Base-by-base conservation (phyloP, 257 asterid genomes). In the Apocynum venetum region DNA sequence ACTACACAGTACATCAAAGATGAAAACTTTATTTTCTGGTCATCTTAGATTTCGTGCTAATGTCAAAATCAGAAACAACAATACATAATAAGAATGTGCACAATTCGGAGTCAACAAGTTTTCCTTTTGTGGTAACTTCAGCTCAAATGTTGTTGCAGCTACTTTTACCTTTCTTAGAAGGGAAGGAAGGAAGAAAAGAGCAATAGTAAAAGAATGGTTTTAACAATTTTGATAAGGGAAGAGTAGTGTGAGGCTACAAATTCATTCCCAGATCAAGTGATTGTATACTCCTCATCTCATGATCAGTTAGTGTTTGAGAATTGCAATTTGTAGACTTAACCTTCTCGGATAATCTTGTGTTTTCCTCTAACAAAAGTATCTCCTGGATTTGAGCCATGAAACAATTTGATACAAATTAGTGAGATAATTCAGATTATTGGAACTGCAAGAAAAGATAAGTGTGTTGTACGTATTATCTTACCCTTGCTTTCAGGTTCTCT, bases 401-500 rank as follows among this genome's bases (percentile, higher is more conserved):
- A 67, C n/a, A 49, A 25, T 4, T 19, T 31, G 7, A 38, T 3
- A 19, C 6, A 49, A 74, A 69, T 20, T 8, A 46, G 53, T 36
- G 52, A 60, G 8, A 61, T 3, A 12, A 35, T 65, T 17, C 14
- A 4, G 41, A 9, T n/a, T 48, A 72, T 57, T 41, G 31, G 20
- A 14, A 46, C 17, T 43, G 49, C 19, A 44, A 7, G 64, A 52
- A 53, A 9, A 0, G 14, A 53, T 35, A 51, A 31, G n/a, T 68
- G 68, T 44, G 0, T 20, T 38, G 15, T 35, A 20, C 6, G 31
- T 0, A 49, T 71, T 20, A 74, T 71, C 67, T 10, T 82, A 86
- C 89, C 89, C 79, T 77, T 15, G 59, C 82, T 80, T 73, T 80
- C 14, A 84, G 71, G 70, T 71, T 78, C 70, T 84, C 77, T 11